Base-by-base conservation (phyloP, 129 eudicot genomes). In the Heracleum sosnowskyi region DNA sequence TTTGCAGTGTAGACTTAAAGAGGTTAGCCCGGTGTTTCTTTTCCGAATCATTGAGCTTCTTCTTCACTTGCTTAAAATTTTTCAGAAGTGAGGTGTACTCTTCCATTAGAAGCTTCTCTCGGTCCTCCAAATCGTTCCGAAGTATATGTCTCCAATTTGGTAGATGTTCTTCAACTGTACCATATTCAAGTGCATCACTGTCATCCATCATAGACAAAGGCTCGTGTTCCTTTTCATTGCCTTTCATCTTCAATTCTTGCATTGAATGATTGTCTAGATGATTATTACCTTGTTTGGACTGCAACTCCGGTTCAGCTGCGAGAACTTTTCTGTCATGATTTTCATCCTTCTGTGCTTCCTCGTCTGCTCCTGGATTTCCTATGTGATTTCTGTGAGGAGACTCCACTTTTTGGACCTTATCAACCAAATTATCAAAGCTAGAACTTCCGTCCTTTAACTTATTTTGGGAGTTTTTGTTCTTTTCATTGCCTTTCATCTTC, bases 21-120 rank as follows among this genome's bases (percentile, higher is more conserved):
- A 84, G 84, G 79, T 79, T 74, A 11, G 95, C 97, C 2, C 91
- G 85, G 74, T 84, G 88, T 84, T 79, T 85, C 81, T 85, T 85
- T 82, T 92, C 97, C 3, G 60, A 82, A 75, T 90, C 97, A 49
- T 76, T 90, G 55, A 92, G 90, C 85, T 87, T 88, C 70, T 75
- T 84, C 82, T 90, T 92, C 24, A 87, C 79, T 76, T 84, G 84
- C 84, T 87, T 92, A 82, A 81, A 90, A 79, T 78, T 89, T 71
- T 78, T 82, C n/a, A 92, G 85, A 12, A 89, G 74, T 24, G 90
- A 78, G 2, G 89, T 85, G 80, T 88, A 92, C 83, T 90, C 96
- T 53, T 90, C 81, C 40, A 87, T 69, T 68, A 92, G 79, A 75
- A 90, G 83, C 84, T 79, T 83, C 81, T 92, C 96, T 76, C 90